Conservation (phyloP, 495 filamentous ascomycete genomes). For the Aspergillus diversus region DNA sequence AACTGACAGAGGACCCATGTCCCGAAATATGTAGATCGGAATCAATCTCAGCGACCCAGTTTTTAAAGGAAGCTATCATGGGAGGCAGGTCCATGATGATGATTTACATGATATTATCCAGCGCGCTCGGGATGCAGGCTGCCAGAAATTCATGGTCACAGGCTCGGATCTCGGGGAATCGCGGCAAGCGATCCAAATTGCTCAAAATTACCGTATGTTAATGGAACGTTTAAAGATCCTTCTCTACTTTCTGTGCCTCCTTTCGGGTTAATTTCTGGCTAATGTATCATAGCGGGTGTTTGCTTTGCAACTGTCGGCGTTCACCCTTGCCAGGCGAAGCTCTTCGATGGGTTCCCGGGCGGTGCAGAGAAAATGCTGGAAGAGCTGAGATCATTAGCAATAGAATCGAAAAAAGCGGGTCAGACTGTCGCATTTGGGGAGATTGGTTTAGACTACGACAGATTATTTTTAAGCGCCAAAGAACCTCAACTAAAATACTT, state of each 20-base stretch:
- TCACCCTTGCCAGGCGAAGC: conserved; percentile 80
- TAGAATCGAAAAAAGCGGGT: conserved; percentile 47
- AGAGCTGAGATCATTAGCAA: conserved; percentile 62
- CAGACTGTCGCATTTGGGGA: conserved; percentile 85
- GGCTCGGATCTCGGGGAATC: conserved; percentile 87
- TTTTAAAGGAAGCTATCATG: conserved; percentile 82
- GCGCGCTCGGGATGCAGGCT: conserved; percentile 75
- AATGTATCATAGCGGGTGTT: conserved; percentile 60
- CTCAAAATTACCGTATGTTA: conserved; percentile 68
- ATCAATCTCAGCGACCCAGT: conserved; percentile 93
- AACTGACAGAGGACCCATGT: conserved; percentile 21
- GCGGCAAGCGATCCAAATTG: conserved; percentile 70
- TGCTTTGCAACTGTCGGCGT: conserved; percentile 91
- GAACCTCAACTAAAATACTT: conserved; percentile 86
- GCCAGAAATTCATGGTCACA: conserved; percentile 88
- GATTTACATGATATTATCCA: conserved; percentile 78
- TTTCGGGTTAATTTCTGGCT: neutral
- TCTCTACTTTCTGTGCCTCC: neutral
- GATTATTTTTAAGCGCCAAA: conserved; percentile 74
- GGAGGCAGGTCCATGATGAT: conserved; percentile 75
- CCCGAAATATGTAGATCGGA: conserved; percentile 60
- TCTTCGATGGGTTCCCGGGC: conserved; percentile 63
- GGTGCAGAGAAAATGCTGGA: conserved; percentile 60
- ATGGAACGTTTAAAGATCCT: neutral
- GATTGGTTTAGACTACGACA: conserved; percentile 95